Evolutionary conservation across 441 rosid species (phyloP).

Genomic region (Melastoma candidum): DNA sequence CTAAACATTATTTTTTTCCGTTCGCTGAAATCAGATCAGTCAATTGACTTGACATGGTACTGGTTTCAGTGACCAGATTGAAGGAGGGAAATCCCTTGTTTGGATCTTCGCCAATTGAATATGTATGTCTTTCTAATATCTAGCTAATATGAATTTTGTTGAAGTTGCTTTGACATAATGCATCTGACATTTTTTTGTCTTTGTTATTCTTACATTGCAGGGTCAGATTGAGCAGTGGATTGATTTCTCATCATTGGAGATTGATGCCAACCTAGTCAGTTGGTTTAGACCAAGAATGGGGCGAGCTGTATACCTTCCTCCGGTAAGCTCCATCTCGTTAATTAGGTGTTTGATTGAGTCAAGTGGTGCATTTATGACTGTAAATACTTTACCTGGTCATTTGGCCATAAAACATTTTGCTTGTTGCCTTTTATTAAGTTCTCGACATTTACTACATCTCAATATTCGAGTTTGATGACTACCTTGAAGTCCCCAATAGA

Average conservation of each 20-base stretch:
- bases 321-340: constrained; percentile 27
- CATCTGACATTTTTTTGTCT: too few relatives aligned
- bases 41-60: not conserved
- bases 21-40: not conserved
- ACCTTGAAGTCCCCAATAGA: too few relatives aligned
- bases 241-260: constrained; percentile 65
- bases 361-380: too few relatives aligned
- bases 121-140: constrained; percentile 3
- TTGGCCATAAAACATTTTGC: too few relatives aligned
- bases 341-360: too few relatives aligned
- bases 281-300: constrained; percentile 66
- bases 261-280: constrained; percentile 39
- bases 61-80: constrained; percentile 29
- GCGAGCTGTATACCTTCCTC: constrained; percentile 37
- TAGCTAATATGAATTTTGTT: not conserved
- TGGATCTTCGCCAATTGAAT: constrained; percentile 15
- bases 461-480: too few relatives aligned
- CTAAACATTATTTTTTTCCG: not conserved
- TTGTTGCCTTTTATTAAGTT: too few relatives aligned
- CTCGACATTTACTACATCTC: too few relatives aligned
- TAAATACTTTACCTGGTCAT: too few relatives aligned
- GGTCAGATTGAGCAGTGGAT: constrained; percentile 91
- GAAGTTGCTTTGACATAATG: too few relatives aligned
- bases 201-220: constrained; percentile 20
- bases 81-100: constrained; percentile 28